These are phyloP conservation scores for Paramecium pentaurelia DNA, from an alignment of 73 alveolate genomes.

Conservation along the genomic window DNA sequence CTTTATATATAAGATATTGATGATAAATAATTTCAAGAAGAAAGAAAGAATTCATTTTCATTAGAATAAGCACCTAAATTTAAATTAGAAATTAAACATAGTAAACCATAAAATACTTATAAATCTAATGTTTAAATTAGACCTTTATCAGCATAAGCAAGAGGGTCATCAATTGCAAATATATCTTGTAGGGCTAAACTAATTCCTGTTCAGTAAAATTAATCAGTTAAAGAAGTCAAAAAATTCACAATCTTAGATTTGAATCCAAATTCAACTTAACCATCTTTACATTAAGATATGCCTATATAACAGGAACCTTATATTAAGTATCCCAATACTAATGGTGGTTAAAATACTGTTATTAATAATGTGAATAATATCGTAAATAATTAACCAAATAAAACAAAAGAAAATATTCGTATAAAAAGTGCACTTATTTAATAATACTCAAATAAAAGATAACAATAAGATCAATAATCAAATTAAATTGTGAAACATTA, in stretches of 20 bases:
- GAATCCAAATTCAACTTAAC: neutral
- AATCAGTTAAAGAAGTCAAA: constrained; percentile 37
- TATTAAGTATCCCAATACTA: neutral
- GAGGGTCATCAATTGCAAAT: constrained; percentile 16
- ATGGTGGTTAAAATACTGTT: neutral
- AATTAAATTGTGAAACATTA: constrained; percentile 19
- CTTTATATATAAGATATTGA: neutral
- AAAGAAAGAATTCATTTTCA: neutral
- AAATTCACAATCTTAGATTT: constrained; percentile 32
- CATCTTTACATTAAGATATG: neutral
- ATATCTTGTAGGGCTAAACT: neutral
- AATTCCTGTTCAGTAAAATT: neutral
- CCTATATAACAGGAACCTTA: neutral
- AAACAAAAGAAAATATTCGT: constrained; percentile 12
- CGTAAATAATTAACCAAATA: neutral
- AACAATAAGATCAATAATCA: neutral
- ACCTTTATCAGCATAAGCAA: constrained; percentile 40
- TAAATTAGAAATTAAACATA: neutral
- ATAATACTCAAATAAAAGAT: neutral
- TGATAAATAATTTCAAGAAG: neutral
- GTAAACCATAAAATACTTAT: neutral
- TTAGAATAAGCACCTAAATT: neutral
- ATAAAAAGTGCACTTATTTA: constrained; percentile 26
- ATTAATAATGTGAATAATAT: neutral
- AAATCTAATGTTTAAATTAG: neutral